Base-by-base conservation (phyloP, 73 alveolate species). In the Loxodes magnus region DNA sequence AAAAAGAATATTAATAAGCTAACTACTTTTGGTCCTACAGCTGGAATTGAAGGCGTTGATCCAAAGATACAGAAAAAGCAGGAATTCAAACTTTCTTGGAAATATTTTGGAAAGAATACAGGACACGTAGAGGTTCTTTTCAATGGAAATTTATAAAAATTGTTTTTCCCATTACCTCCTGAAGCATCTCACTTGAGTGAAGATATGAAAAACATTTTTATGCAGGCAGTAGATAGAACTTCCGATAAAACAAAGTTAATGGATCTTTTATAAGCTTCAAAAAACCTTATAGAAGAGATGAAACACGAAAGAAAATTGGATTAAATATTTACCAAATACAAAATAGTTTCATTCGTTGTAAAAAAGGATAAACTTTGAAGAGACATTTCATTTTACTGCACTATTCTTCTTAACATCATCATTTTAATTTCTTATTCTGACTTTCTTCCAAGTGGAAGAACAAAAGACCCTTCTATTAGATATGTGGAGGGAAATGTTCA, bases 101-200 rank as follows among this genome's bases (percentile, higher is more conserved):
- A 62, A 21, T 69, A 62, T 44, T 69, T 69, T 50, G 46, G 63
- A 33, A 27, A 46, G 21, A 43, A 62, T 23, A 64, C 83, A 5
- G 51, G 67, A 4, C 17, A 42, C 9, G 56, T 69, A 0, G 83
- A 69, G 17, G 59, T 46, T 16, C n/a, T 10, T 22, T 46, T 46
- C 27, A 46, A 46, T 46, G 39, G 59, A 3, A 25, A 46, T 7
- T 25, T 46, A 0, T 10, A 9, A 12, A 16, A 24, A 24, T 37
- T 46, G 10, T 46, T 25, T 24, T 46, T 46, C 17, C n/a, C 46
- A 10, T 1, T 22, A 1, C 59, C 59, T 0, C 59, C 59, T n/a
- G 9, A 9, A 5, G 22, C n/a, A n/a, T 9, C 23, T 2, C 43
- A 20, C 7, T 5, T 46, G 0, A 46, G 35, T 16, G 26, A 46